Conservation (phyloP, 305 asterid genomes). For the Galium porrigens region DNA sequence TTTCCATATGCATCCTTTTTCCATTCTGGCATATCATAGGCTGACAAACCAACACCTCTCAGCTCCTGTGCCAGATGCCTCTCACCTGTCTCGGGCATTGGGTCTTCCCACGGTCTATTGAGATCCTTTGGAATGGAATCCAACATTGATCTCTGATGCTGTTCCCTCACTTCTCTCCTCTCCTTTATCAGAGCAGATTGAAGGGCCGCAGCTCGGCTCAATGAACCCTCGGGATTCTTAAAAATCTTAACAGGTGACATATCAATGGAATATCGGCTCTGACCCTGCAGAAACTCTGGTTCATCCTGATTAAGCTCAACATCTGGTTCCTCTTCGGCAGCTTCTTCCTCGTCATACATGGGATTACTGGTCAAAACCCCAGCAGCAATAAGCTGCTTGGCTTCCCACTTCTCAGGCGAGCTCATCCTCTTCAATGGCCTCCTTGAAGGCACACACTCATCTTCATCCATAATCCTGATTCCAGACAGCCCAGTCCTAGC, state of each 20-base stretch:
- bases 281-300: conserved; percentile 77
- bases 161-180: conserved; percentile 75
- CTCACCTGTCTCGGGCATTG: conserved; percentile 90
- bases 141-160: conserved; percentile 67
- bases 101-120: conserved; percentile 96
- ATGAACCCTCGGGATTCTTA: conserved; percentile 76
- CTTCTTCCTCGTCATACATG: conserved; percentile 69
- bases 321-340: conserved; percentile 82
- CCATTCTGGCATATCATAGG: conserved; percentile 93
- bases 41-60: conserved; percentile 85
- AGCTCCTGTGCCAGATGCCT: conserved; percentile 89
- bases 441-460: conserved; percentile 46
- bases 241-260: conserved; percentile 81
- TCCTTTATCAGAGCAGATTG: conserved; percentile 79
- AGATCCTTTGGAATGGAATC: conserved; percentile 93
- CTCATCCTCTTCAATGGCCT: conserved; percentile 76
- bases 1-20: conserved; percentile 78
- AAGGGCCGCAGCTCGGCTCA: conserved; percentile 85
- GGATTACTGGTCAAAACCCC: conserved; percentile 70
- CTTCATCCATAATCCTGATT: conserved; percentile 45
- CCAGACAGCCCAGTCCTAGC: conserved; percentile 36
- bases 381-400: conserved; percentile 63
- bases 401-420: conserved; percentile 90
- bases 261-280: conserved; percentile 56
- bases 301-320: conserved; percentile 78